These are phyloP conservation scores for Pseudogymnoascus sp. DNA, from an alignment of 2,329 filamentous ascomycete species.

Conservation along the genomic window DNA sequence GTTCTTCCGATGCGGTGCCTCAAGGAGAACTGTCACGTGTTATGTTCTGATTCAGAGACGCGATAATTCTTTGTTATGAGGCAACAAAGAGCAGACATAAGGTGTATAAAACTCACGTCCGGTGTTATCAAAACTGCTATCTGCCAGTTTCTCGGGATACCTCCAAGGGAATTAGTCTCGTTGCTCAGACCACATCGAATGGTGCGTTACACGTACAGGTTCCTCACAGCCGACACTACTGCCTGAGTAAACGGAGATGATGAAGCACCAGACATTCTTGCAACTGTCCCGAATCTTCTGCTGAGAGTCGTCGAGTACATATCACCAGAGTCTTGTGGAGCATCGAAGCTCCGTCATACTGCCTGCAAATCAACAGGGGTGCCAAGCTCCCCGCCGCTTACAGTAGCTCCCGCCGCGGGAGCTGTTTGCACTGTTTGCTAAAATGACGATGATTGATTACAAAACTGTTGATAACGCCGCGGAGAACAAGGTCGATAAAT, in stretches of 20 bases:
- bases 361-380: neutral
- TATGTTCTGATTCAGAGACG: conserved; percentile 7
- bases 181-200: neutral
- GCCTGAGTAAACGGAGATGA: conserved; percentile 45
- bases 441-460: conserved; percentile 33
- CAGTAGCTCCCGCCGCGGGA: neutral
- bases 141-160: conserved; percentile 82
- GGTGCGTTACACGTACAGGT: conserved; percentile 49
- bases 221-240: conserved; percentile 71
- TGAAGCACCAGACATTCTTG: conserved; percentile 18
- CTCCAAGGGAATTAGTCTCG: conserved; percentile 36
- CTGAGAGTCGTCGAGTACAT: neutral
- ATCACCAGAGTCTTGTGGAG: neutral
- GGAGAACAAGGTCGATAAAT: conserved; percentile 19
- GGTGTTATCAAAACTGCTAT: conserved; percentile 94
- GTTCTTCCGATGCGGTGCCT: conserved; percentile 53
- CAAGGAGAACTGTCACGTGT: conserved; percentile 48
- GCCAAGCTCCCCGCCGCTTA: conserved; percentile 6
- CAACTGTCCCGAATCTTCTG: conserved; percentile 9
- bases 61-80: neutral
- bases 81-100: neutral
- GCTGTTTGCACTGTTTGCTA: conserved; percentile 28
- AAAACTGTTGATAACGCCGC: conserved; percentile 5
- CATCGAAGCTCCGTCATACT: conserved; percentile 2
- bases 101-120: conserved; percentile 42